These are phyloP conservation scores for Cordyceps javanica DNA, from an alignment of 2,329 filamentous ascomycete species.

Conservation along the genomic window DNA sequence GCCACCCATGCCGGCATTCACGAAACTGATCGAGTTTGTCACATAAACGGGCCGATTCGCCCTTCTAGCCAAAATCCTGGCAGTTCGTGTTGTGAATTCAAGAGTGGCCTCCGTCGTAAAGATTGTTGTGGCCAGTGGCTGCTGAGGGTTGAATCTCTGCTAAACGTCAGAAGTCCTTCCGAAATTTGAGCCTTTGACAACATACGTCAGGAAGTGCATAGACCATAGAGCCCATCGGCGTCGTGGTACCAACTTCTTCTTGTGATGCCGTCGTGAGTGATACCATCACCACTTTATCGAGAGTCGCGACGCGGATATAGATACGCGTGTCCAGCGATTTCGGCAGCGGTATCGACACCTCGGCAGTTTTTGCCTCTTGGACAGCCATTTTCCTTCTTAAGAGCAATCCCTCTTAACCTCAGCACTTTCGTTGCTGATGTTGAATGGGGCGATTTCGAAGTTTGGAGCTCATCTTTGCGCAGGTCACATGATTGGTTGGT, in stretches of 20 bases:
- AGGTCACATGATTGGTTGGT: constrained; percentile 9
- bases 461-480: not conserved
- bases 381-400: constrained; percentile 19
- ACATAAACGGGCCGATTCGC: constrained; percentile 77
- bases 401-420: not conserved
- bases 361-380: constrained; percentile 17
- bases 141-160: constrained; percentile 46
- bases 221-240: constrained; percentile 79
- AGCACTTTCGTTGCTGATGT: not conserved
- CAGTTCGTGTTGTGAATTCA: constrained; percentile 81
- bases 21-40: constrained; percentile 77
- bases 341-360: constrained; percentile 56
- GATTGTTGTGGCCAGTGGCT: constrained; percentile 71
- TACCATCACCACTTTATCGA: constrained; percentile 52
- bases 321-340: constrained; percentile 55
- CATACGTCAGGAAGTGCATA: constrained; percentile 87
- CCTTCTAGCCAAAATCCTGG: constrained; percentile 73
- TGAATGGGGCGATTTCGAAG: not conserved
- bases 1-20: constrained; percentile 66
- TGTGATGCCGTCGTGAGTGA: constrained; percentile 53
- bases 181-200: not conserved
- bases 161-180: not conserved
- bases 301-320: constrained; percentile 53
- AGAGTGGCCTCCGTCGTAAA: constrained; percentile 69
- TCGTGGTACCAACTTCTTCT: constrained; percentile 43